Conservation (phyloP, 495 filamentous ascomycete genomes). For the Hypoxylon fuscum region DNA sequence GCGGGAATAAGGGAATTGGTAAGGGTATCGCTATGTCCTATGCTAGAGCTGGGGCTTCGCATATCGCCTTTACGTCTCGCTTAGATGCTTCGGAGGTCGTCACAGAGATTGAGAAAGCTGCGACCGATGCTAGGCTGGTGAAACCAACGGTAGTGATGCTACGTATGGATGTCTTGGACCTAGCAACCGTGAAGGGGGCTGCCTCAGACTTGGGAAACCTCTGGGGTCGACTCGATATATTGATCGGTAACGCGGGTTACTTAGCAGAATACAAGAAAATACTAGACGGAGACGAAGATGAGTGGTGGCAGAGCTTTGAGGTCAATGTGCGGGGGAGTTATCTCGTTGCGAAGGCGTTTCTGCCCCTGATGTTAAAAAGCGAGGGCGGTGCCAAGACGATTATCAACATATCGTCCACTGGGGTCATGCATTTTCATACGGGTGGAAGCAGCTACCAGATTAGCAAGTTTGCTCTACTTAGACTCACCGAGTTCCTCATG, state of each 20-base stretch:
- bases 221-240: constrained; percentile 55
- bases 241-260: constrained; percentile 62
- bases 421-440: constrained; percentile 44
- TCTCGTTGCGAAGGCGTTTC: constrained; percentile 46
- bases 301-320: constrained; percentile 56
- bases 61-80: constrained; percentile 48
- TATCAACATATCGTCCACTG: constrained; percentile 55
- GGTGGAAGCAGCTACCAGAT: constrained; percentile 53
- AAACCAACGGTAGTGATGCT: constrained; percentile 48
- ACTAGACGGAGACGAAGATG: constrained; percentile 50
- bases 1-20: constrained; percentile 58
- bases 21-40: constrained; percentile 53
- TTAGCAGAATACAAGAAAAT: constrained; percentile 45
- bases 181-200: constrained; percentile 43
- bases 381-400: constrained; percentile 58
- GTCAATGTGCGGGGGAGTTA: constrained; percentile 54
- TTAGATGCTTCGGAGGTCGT: constrained; percentile 43
- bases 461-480: constrained; percentile 57
- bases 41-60: constrained; percentile 51
- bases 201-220: constrained; percentile 27
- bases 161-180: constrained; percentile 53
- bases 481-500: constrained; percentile 56
- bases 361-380: constrained; percentile 56
- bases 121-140: constrained; percentile 42
- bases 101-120: constrained; percentile 48